Evolutionary conservation across 345 rosid species (phyloP).

Genomic region (Gossypium stocksii): DNA sequence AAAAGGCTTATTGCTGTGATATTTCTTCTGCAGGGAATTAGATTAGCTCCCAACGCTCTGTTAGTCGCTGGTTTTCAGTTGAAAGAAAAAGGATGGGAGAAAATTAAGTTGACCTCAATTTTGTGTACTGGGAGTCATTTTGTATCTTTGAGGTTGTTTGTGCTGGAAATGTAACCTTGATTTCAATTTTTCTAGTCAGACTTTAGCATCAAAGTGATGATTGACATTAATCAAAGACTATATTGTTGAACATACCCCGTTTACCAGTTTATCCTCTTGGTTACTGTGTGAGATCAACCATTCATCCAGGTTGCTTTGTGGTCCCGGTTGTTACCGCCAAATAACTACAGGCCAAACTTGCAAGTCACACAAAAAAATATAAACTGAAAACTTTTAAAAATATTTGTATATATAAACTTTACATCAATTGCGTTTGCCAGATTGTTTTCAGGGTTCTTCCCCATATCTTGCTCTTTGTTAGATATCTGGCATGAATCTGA

Average conservation of each 20-base stretch:
- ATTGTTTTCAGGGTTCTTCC: not conserved
- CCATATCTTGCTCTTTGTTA: not conserved
- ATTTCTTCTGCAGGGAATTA: conserved; percentile 7
- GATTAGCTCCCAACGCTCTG: not conserved
- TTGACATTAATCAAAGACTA: not conserved
- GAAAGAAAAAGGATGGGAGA: not conserved
- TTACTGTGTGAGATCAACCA: not conserved
- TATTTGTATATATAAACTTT: not conserved
- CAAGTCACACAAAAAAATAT: not conserved
- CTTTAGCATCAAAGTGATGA: not conserved
- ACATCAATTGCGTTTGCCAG: not conserved
- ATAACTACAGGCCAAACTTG: not conserved
- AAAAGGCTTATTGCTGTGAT: not conserved
- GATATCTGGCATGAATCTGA: not conserved
- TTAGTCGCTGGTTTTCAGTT: not conserved
- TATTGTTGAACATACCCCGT: not conserved
- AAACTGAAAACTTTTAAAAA: not conserved
- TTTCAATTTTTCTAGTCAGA: not conserved
- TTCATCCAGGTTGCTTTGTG: not conserved
- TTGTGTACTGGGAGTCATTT: not conserved
- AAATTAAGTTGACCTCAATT: conserved; percentile 7
- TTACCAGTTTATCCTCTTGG: not conserved
- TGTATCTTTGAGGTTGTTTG: conserved; percentile 5
- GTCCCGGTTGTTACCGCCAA: not conserved
- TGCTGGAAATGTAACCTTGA: not conserved